Evolutionary conservation across 2,329 filamentous ascomycete genomes (phyloP).

Genomic region (Venturiaceae sp.): DNA sequence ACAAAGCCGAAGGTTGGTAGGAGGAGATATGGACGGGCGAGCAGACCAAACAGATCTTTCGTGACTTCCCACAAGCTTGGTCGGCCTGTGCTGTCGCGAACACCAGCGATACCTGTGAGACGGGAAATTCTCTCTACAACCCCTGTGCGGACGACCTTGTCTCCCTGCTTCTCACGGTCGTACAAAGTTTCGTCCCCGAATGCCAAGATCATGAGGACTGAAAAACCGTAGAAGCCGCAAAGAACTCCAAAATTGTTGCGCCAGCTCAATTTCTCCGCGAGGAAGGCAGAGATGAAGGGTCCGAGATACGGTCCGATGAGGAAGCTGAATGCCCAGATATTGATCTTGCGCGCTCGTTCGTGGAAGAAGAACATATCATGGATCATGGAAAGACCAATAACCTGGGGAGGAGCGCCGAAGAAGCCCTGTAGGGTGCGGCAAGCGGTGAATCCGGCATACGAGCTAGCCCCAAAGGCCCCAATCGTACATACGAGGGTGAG

Average conservation of each 20-base stretch:
- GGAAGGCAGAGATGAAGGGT: slow-evolving; percentile 18
- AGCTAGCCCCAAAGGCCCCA: slow-evolving; percentile 12
- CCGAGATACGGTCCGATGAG: slow-evolving; percentile 19
- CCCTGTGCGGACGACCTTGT: background rate
- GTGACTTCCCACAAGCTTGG: slow-evolving; percentile 10
- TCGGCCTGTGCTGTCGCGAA: slow-evolving; percentile 5
- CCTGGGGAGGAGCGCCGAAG: slow-evolving; percentile 18
- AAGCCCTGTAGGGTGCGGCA: slow-evolving; percentile 18
- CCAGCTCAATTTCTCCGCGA: slow-evolving; percentile 17
- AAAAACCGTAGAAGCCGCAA: slow-evolving; percentile 11
- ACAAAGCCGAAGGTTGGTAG: slow-evolving; percentile 11
- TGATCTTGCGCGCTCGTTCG: slow-evolving; percentile 24
- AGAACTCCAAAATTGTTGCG: slow-evolving; percentile 14
- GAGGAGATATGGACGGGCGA: slow-evolving; percentile 13
- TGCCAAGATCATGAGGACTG: slow-evolving; percentile 15
- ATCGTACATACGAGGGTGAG: slow-evolving; percentile 13
- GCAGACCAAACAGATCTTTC: slow-evolving; percentile 10
- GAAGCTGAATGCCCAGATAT: slow-evolving; percentile 19
- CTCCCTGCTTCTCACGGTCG: slow-evolving; percentile 14
- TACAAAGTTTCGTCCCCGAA: slow-evolving; percentile 26
- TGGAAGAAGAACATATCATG: slow-evolving; percentile 30
- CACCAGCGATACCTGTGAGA: slow-evolving; percentile 9
- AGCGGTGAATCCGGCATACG: slow-evolving; percentile 17
- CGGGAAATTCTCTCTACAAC: slow-evolving; percentile 5
- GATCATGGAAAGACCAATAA: slow-evolving; percentile 18